These are phyloP conservation scores for Solanum tarijense DNA, from an alignment of 257 asterid genomes.

Conservation along the genomic window DNA sequence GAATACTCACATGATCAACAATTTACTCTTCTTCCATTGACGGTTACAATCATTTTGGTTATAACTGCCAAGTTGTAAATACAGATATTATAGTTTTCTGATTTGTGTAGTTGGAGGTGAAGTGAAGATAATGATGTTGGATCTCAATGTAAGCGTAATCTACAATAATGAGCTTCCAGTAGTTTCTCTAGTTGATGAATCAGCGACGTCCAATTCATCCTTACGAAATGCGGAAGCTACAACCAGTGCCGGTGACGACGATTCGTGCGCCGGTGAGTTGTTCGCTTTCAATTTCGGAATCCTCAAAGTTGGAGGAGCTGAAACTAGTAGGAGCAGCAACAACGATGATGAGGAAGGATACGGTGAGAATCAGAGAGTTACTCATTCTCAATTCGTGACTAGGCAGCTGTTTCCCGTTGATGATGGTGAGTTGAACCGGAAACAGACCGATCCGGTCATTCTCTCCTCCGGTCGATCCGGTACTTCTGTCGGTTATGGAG, in stretches of 20 bases:
- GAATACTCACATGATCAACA: not conserved
- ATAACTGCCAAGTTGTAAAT: not conserved
- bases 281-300: conserved; percentile 38
- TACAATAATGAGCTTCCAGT: conserved; percentile 10
- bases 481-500: not conserved
- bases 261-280: conserved; percentile 19
- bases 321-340: not conserved
- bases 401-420: conserved; percentile 47
- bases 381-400: conserved; percentile 27
- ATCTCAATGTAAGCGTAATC: conserved; percentile 44
- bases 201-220: conserved; percentile 39
- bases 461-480: not conserved
- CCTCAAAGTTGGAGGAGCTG: conserved; percentile 14
- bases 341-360: not conserved
- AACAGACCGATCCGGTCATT: conserved; percentile 2
- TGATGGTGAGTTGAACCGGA: not conserved
- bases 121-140: conserved; percentile 29
- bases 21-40: not conserved
- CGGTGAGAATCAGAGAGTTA: not conserved
- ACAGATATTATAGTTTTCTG: not conserved
- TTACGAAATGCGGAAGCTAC: conserved; percentile 23
- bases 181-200: conserved; percentile 5
- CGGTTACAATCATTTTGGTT: not conserved
- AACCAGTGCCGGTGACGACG: conserved; percentile 45
- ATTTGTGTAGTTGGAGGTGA: not conserved